Evolutionary conservation across 371 early-diverging fungal species (phyloP).

Genomic region (Rhizopus delemar): DNA sequence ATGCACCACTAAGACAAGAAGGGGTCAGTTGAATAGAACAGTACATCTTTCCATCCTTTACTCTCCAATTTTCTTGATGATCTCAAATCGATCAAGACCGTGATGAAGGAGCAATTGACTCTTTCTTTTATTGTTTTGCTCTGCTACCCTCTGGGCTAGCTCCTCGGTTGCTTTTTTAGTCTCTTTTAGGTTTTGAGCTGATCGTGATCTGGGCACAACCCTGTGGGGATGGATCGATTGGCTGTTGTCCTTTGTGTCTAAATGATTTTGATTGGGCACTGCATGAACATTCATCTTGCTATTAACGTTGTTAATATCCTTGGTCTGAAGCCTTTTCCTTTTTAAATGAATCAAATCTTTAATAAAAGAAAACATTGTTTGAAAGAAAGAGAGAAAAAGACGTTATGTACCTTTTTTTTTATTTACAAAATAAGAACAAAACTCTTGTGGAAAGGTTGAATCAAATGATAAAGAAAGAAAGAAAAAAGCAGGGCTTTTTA

Average conservation of each 20-base stretch:
- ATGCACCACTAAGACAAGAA: slow-evolving; percentile 67
- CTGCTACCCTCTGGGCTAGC: slow-evolving; percentile 12
- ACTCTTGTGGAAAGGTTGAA: not conserved
- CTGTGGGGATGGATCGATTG: not conserved
- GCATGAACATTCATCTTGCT: not conserved
- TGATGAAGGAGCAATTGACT: slow-evolving; percentile 46
- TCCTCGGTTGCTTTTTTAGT: slow-evolving; percentile 7
- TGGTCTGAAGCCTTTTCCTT: slow-evolving; percentile 15
- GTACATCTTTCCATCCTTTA: slow-evolving; percentile 33
- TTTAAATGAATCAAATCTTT: slow-evolving; percentile 26
- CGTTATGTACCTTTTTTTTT: not conserved
- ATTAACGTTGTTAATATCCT: slow-evolving; percentile 6
- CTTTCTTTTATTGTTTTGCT: slow-evolving; percentile 20
- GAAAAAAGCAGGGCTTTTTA: slow-evolving; percentile 3
- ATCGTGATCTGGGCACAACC: not conserved
- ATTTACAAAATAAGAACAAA: not conserved
- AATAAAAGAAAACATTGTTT: slow-evolving; percentile 18
- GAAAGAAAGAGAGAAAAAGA: not conserved
- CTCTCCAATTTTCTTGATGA: slow-evolving; percentile 64
- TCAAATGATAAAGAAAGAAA: slow-evolving; percentile 1
- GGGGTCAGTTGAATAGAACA: not conserved
- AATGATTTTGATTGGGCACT: not conserved
- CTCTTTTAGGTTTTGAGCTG: not conserved
- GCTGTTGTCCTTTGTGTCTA: not conserved
- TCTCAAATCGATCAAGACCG: slow-evolving; percentile 48